These are phyloP conservation scores for Paracorniculantispora psalliotae DNA, from an alignment of 2,329 filamentous ascomycete genomes.

Conservation along the genomic window DNA sequence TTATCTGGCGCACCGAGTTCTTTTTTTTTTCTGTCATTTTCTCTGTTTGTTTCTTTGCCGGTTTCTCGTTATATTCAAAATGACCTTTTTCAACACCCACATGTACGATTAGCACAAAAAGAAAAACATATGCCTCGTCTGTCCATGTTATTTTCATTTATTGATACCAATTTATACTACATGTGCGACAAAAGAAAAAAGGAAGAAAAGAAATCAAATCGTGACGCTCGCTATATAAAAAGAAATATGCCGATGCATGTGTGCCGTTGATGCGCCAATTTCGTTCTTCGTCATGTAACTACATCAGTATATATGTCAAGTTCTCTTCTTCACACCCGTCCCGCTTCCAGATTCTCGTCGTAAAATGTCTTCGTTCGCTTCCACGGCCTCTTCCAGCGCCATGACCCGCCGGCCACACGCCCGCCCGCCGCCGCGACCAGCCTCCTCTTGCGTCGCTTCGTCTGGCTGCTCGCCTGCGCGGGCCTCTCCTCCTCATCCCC, in stretches of 20 bases:
- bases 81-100: background rate
- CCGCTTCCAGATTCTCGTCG: conserved; percentile 1
- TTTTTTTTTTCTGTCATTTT: background rate
- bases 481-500: background rate
- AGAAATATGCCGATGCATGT: too few species aligned
- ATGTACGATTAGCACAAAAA: conserved; percentile 10
- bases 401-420: background rate
- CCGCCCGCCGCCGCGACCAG: conserved; percentile 13
- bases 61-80: background rate
- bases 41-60: background rate
- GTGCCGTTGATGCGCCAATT: background rate
- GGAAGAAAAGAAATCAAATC: background rate
- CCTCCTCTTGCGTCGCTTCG: conserved; percentile 17
- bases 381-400: conserved; percentile 8
- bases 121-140: background rate
- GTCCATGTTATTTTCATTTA: background rate
- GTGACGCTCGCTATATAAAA: background rate
- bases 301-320: background rate
- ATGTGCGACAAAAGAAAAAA: too few species aligned
- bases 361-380: background rate
- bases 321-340: background rate
- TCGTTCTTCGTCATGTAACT: background rate
- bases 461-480: background rate
- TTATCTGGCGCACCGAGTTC: background rate
- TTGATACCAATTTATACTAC: background rate